A percentile compares a stretch with the other conserved stretches of the same genome.
phyloP scores from a whole-genome alignment of 306 rosid genomes.

The Carpinus viminea region DNA sequence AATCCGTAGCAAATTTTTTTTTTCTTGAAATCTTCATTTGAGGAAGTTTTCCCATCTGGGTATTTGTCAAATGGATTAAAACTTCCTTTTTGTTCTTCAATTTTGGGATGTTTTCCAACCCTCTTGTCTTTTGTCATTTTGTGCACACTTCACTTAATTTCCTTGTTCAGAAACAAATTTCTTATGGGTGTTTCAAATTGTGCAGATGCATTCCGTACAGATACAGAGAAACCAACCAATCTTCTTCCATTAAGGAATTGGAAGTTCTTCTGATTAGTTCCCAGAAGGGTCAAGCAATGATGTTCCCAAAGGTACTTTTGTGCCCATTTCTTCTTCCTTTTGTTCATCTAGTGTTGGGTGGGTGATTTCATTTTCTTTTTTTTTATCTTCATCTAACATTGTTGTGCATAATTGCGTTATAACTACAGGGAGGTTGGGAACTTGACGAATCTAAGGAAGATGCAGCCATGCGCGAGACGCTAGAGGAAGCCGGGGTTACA shows the following conservation, averaged over 20 bases:
- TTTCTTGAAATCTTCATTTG: not conserved
- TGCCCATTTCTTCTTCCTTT: not conserved
- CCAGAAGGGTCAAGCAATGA: constrained; percentile 78
- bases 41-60: constrained; percentile 19
- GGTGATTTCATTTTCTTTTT: not conserved
- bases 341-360: not conserved
- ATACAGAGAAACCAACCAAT: constrained; percentile 38
- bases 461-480: constrained; percentile 85
- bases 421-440: constrained; percentile 94
- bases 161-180: not conserved
- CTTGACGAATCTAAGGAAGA: constrained; percentile 71
- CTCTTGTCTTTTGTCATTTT: not conserved
- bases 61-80: constrained; percentile 8
- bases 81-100: constrained; percentile 17
- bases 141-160: not conserved
- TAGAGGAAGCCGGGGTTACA: constrained; percentile 88
- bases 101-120: not conserved
- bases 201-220: constrained; percentile 94
- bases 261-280: constrained; percentile 93
- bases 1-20: constrained; percentile 1
- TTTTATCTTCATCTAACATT: constrained; percentile 14
- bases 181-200: constrained; percentile 14
- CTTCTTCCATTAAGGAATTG: constrained; percentile 43
- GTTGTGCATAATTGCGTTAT: constrained; percentile 13
- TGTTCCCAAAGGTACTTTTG: constrained; percentile 80